Conservation (phyloP, 2,329 filamentous ascomycete genomes). For the Colletotrichum lupini region DNA sequence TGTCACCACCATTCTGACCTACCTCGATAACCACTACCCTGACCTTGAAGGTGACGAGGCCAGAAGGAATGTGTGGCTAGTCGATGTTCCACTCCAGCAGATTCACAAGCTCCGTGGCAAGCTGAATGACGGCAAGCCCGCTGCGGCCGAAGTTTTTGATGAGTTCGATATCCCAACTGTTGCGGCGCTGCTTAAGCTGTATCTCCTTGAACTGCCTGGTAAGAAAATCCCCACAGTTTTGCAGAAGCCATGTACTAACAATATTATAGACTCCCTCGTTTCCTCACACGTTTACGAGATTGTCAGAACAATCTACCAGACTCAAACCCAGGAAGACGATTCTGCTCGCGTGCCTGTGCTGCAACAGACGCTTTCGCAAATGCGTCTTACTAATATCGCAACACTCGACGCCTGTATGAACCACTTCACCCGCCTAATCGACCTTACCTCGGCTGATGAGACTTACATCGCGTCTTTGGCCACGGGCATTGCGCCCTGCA, state of each 20-base stretch:
- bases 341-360: constrained; percentile 87
- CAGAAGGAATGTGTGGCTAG: constrained; percentile 90
- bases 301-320: constrained; percentile 94
- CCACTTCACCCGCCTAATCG: constrained; percentile 96
- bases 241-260: constrained; percentile 41
- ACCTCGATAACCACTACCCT: constrained; percentile 95
- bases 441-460: constrained; percentile 95
- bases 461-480: constrained; percentile 82
- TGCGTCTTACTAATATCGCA: constrained; percentile 96
- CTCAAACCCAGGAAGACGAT: constrained; percentile 74
- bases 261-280: constrained; percentile 84
- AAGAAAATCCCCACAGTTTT: constrained; percentile 48
- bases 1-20: constrained; percentile 92
- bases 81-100: constrained; percentile 86
- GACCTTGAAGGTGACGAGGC: constrained; percentile 97
- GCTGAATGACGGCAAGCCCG: constrained; percentile 88
- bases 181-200: constrained; percentile 91
- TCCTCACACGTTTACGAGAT: constrained; percentile 99
- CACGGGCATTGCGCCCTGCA: constrained; percentile 81
- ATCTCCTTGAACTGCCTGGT: constrained; percentile 94
- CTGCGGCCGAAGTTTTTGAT: constrained; percentile 80
- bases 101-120: constrained; percentile 85
- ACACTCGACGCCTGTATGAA: constrained; percentile 99
- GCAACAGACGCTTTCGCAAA: constrained; percentile 93
- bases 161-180: constrained; percentile 95